Base-by-base conservation (phyloP, 2,329 filamentous ascomycete genomes). In the Ophiostoma sp. region DNA sequence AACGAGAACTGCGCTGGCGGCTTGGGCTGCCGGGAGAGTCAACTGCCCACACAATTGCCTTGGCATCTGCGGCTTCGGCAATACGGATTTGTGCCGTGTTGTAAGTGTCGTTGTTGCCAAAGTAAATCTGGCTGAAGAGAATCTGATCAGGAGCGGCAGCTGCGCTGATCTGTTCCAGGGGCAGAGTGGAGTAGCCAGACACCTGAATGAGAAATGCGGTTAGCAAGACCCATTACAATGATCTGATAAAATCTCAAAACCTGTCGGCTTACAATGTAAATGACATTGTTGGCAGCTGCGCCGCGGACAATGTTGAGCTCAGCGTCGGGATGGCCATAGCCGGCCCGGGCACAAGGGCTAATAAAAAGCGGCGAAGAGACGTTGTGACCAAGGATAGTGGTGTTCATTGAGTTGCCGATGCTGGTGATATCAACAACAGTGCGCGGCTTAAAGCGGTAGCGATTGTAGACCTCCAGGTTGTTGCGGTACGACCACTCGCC, bases 101-200 rank as follows among this genome's bases (percentile, higher is more conserved):
- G 62, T 65, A 65, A 7, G 62, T 65, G 20, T 65, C 62, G 62
- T 65, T 65, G 62, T 65, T 65, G 35, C 35, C 35, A 39, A 65
- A 65, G 35, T 65, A 65, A 20, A 65, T 39, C 17, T 65, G 62
- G 11, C 62, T 65, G 33, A 65, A 65, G 4, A 65, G 35, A 23
- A 65, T 36, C 35, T 65, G 62, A 8, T 39, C 33, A 33, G 33
- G 33, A n/a, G n/a, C 35, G 62, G 62, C 62, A n/a, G 62, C 62
- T 13, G 62, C 62, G 33, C 62, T 39, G 62, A 65, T 65, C 20
- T 31, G 27, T 33, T 65, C 11, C 4, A 65, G 35, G 8, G 62
- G 35, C 17, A 65, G 17, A 8, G 62, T n/a, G 20, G 62, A 65
- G 35, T 8, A 65, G n/a, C 62, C 62, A 6, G 62, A 65, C 17